Percentiles rank a stretch among this genome's conserved stretches.
phyloP scores from a whole-genome alignment of 1,284 basidiomycete species.

The Sphaerobolus stellatus region DNA sequence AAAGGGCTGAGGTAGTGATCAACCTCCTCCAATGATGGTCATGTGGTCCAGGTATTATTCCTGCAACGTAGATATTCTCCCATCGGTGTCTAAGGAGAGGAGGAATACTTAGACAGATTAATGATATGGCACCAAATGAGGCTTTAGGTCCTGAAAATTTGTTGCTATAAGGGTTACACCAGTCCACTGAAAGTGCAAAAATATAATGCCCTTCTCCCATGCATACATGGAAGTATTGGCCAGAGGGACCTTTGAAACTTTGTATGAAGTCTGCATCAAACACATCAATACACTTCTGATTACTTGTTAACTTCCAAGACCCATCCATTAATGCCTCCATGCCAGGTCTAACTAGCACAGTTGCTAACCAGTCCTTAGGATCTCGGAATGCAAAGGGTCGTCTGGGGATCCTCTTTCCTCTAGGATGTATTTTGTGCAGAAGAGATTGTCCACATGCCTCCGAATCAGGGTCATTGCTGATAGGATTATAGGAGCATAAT shows the following conservation, averaged over 20 bases:
- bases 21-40: slow-evolving; percentile 16
- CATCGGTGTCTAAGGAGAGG: slow-evolving; percentile 29
- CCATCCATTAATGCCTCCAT: not conserved
- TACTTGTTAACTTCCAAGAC: not conserved
- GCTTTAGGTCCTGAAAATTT: slow-evolving; percentile 28
- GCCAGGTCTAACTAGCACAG: too few species aligned
- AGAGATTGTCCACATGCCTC: too few species aligned
- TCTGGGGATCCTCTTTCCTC: too few species aligned
- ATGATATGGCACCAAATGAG: slow-evolving; percentile 29
- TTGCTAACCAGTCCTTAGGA: too few species aligned
- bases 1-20: slow-evolving; percentile 17
- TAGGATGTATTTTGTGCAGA: too few species aligned
- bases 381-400: too few species aligned
- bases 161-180: slow-evolving; percentile 33
- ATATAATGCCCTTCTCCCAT: slow-evolving; percentile 15
- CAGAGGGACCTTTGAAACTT: not conserved
- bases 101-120: slow-evolving; percentile 40
- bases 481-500: too few species aligned
- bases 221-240: not conserved
- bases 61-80: slow-evolving; percentile 33
- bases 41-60: slow-evolving; percentile 32
- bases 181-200: slow-evolving; percentile 25
- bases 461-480: too few species aligned
- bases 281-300: too few species aligned
- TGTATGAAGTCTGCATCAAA: not conserved